Evolutionary conservation across 2,329 filamentous ascomycete genomes (phyloP).

Genomic region (Reticulascus tulasneorum): DNA sequence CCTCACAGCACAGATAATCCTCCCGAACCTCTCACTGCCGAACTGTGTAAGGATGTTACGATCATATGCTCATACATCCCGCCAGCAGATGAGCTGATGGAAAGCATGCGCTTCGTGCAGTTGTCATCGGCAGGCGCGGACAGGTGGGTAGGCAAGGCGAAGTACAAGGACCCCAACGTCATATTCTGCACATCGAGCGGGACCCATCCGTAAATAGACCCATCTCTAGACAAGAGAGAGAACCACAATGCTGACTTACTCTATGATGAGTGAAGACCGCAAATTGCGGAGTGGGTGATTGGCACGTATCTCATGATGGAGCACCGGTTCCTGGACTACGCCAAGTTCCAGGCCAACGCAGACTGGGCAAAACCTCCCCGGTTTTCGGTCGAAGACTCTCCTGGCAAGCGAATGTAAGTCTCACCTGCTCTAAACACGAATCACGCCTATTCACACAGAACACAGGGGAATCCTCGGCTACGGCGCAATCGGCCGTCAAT

Average conservation of each 20-base stretch:
- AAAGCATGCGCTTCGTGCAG: slow-evolving; percentile 40
- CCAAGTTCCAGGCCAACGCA: slow-evolving; percentile 22
- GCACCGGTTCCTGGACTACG: slow-evolving; percentile 26
- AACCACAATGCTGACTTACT: background rate
- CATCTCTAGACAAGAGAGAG: no score
- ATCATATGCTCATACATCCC: slow-evolving; percentile 29
- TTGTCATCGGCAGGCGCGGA: slow-evolving; percentile 40
- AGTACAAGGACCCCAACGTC: slow-evolving; percentile 29
- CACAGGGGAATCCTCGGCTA: slow-evolving; percentile 37
- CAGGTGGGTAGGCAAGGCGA: slow-evolving; percentile 29
- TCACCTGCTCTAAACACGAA: background rate
- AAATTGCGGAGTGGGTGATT: slow-evolving; percentile 39
- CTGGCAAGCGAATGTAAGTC: slow-evolving; percentile 29
- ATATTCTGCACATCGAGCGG: slow-evolving; percentile 38
- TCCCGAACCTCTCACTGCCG: slow-evolving; percentile 23
- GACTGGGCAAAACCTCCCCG: slow-evolving; percentile 20
- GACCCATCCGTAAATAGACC: slow-evolving; percentile 32
- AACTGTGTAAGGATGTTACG: slow-evolving; percentile 36
- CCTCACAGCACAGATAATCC: slow-evolving; percentile 12
- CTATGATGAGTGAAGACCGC: slow-evolving; percentile 19
- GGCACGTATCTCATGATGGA: slow-evolving; percentile 27
- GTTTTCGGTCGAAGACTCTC: slow-evolving; percentile 24
- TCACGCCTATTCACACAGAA: background rate
- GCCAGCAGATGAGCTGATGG: slow-evolving; percentile 25
- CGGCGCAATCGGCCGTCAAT: slow-evolving; percentile 40